Percentiles rank a stretch among this genome's conserved stretches.
These are phyloP conservation scores for Daedaleopsis sinensis DNA, from an alignment of 768 basidiomycete genomes.

Conservation along the genomic window DNA sequence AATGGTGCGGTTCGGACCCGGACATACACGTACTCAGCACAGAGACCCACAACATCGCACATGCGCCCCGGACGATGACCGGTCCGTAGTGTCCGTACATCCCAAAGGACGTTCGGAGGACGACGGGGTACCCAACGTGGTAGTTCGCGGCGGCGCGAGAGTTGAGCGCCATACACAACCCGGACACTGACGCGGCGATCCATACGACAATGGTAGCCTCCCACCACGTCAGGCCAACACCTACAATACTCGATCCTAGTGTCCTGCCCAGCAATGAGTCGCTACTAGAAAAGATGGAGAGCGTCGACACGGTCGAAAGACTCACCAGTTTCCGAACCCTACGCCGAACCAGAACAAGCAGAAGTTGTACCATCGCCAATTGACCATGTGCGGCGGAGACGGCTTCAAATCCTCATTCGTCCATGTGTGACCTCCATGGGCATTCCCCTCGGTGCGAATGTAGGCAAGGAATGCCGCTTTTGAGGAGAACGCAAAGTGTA, in stretches of 20 bases:
- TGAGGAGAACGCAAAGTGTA: constrained; percentile 13
- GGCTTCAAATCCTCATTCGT: constrained; percentile 24
- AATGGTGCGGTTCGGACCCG: neutral
- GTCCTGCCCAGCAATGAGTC: constrained; percentile 9
- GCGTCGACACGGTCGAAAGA: neutral
- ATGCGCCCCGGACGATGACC: constrained; percentile 19
- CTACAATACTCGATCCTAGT: constrained; percentile 22
- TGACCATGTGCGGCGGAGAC: constrained; percentile 19
- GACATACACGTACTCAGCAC: constrained; percentile 11
- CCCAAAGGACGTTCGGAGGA: constrained; percentile 23
- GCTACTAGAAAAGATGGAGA: neutral
- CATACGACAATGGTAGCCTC: constrained; percentile 23
- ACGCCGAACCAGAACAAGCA: constrained; percentile 27
- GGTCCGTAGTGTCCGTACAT: constrained; percentile 27
- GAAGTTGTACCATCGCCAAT: constrained; percentile 26
- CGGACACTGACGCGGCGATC: constrained; percentile 20
- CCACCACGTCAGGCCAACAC: constrained; percentile 23
- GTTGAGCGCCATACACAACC: constrained; percentile 22
- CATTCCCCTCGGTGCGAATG: constrained; percentile 20
- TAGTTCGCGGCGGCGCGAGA: constrained; percentile 24
- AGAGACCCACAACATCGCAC: constrained; percentile 23
- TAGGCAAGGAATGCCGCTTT: constrained; percentile 17
- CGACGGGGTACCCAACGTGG: constrained; percentile 23
- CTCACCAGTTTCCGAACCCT: constrained; percentile 26
- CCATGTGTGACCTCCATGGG: constrained; percentile 16